These are phyloP conservation scores for Cryoendolithus antarcticus DNA, from an alignment of 2,329 filamentous ascomycete genomes.

Conservation along the genomic window DNA sequence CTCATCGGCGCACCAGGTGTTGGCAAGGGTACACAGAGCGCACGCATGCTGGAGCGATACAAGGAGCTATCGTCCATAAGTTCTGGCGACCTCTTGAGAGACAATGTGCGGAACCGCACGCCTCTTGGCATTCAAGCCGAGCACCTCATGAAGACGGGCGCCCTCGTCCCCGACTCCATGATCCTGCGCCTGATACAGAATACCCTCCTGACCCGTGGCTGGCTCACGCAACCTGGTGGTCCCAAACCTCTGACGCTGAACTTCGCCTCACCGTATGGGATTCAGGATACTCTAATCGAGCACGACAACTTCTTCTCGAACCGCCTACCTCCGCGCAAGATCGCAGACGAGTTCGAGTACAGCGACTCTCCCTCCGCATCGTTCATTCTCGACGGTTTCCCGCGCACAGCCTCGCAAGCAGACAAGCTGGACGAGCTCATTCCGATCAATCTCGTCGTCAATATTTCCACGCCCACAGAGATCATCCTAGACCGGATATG, in stretches of 20 bases:
- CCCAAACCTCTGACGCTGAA: slow-evolving; percentile 36
- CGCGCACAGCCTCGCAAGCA: slow-evolving; percentile 74
- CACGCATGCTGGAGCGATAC: slow-evolving; percentile 74
- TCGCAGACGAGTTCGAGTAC: slow-evolving; percentile 30
- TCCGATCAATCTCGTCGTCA: slow-evolving; percentile 90
- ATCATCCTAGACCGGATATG: slow-evolving; percentile 84
- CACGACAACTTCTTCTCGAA: slow-evolving; percentile 31
- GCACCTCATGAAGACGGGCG: slow-evolving; percentile 72
- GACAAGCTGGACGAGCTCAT: slow-evolving; percentile 64
- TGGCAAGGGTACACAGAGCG: slow-evolving; percentile 87
- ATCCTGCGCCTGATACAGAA: slow-evolving; percentile 88
- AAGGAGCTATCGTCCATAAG: slow-evolving; percentile 84
- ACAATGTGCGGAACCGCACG: slow-evolving; percentile 83
- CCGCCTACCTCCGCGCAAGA: slow-evolving; percentile 14
- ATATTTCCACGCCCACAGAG: slow-evolving; percentile 69
- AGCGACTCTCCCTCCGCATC: slow-evolving; percentile 65
- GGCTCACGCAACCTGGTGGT: slow-evolving; percentile 44
- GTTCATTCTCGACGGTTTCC: slow-evolving; percentile 94
- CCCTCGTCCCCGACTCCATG: slow-evolving; percentile 80
- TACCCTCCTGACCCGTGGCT: slow-evolving; percentile 74
- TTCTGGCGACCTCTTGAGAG: slow-evolving; percentile 80
- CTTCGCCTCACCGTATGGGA: slow-evolving; percentile 2
- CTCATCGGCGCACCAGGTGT: slow-evolving; percentile 92
- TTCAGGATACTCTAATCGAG: slow-evolving; percentile 3
- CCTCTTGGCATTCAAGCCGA: slow-evolving; percentile 80